Evolutionary conservation across 2,329 filamentous ascomycete species (phyloP).

Genomic region (Xylariaceae sp.): DNA sequence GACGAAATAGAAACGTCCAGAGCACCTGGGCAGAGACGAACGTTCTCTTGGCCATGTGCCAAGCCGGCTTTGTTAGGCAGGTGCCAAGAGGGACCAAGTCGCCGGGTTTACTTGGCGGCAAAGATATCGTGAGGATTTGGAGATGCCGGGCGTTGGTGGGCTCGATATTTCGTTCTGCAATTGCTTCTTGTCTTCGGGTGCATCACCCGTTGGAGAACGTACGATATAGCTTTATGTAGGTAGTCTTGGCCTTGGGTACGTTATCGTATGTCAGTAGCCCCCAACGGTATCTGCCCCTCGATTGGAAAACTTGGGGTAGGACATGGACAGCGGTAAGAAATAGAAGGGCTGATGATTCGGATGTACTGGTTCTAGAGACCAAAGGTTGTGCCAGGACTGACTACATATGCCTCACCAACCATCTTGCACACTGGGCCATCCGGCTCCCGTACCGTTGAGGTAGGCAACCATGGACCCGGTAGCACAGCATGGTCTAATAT

Average conservation of each 20-base stretch:
- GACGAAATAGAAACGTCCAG: no score
- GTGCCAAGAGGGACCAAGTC: slow-evolving; percentile 24
- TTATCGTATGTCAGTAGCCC: neutral
- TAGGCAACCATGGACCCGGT: no score
- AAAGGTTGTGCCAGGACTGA: no score
- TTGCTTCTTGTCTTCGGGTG: neutral
- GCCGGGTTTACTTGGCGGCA: slow-evolving; percentile 15
- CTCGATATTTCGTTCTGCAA: slow-evolving; percentile 1
- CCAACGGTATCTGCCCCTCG: neutral
- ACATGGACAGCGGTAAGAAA: no score
- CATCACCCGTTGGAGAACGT: neutral
- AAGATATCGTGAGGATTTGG: slow-evolving; percentile 13
- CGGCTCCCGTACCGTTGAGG: no score
- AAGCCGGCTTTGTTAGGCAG: slow-evolving; percentile 25
- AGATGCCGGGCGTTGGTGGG: no score
- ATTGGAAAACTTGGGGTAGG: neutral
- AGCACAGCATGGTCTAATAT: no score
- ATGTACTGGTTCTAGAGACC: no score
- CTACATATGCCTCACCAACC: no score
- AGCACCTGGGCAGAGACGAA: slow-evolving; percentile 5
- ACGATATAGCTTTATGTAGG: neutral
- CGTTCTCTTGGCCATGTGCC: slow-evolving; percentile 18
- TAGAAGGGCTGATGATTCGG: no score
- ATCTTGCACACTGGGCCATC: no score
- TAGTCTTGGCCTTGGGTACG: neutral